A percentile compares a stretch with the other conserved stretches of the same genome.
Evolutionary conservation across 352 stramenopile genomes (phyloP).

Genomic region (Pythium grandisporangium): DNA sequence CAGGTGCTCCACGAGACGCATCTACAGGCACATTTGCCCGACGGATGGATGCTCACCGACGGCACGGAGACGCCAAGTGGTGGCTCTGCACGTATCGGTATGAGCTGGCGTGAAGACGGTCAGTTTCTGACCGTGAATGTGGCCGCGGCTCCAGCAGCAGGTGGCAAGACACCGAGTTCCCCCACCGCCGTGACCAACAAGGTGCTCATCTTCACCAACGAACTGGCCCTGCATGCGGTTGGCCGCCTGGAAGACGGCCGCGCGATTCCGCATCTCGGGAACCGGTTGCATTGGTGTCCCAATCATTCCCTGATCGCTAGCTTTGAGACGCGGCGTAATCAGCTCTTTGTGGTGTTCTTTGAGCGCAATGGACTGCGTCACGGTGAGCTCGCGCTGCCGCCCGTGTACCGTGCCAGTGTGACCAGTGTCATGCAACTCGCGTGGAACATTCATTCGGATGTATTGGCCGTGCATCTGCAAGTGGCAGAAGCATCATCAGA

Average conservation of each 20-base stretch:
- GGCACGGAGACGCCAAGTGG: neutral
- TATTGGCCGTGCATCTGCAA: constrained; percentile 46
- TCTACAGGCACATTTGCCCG: constrained; percentile 21
- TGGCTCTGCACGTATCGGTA: constrained; percentile 8
- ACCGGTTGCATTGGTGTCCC: constrained; percentile 52
- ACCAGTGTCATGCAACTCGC: constrained; percentile 22
- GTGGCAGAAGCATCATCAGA: too few species aligned
- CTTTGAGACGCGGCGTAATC: constrained; percentile 40
- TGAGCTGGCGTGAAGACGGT: constrained; percentile 69
- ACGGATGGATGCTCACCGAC: constrained; percentile 8
- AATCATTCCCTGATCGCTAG: constrained; percentile 68
- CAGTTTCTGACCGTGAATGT: constrained; percentile 61
- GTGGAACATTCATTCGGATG: constrained; percentile 66
- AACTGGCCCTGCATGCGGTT: constrained; percentile 47
- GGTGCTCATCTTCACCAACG: constrained; percentile 43
- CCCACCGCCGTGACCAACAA: constrained; percentile 14
- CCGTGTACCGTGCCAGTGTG: constrained; percentile 16
- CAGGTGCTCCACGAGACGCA: constrained; percentile 65
- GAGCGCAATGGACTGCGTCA: constrained; percentile 76
- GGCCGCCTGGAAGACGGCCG: constrained; percentile 69
- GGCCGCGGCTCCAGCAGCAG: neutral
- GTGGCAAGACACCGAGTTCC: too few species aligned
- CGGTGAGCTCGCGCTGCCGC: constrained; percentile 58
- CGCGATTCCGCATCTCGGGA: constrained; percentile 29
- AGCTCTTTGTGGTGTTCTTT: constrained; percentile 72